Evolutionary conservation across 2,329 filamentous ascomycete species (phyloP), one percentile per base, ranked within the genome.

Genomic region (Cadophora gregata): DNA sequence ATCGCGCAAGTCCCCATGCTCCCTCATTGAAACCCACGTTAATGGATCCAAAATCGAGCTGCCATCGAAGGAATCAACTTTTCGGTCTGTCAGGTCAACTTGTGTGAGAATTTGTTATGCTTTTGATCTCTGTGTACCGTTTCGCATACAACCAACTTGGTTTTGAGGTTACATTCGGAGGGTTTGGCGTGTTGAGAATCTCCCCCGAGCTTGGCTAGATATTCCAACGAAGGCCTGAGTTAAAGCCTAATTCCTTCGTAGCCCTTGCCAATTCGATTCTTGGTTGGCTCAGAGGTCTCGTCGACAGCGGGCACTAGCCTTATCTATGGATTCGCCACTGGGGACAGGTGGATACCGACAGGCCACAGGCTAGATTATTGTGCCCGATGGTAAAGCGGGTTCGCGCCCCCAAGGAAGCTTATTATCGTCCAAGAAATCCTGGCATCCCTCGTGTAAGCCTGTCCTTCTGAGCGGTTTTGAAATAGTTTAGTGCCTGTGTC

Each of bases 251-350:
- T 31, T 55, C 24, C 25, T n/a, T 38, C 19, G 29, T 38, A 25
- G 29, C 25, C 38, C 19, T 47, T 7, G 19, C 14, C 42, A 16
- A 55, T 24, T n/a, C 14, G 45, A n/a, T 42, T 21, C 12, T 24
- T 47, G 1, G 47, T 33, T 21, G 36, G 47, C n/a, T 59, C 51
- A 24, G 65, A 42, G 69, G 65, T 67, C 53, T 68, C 59, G 38
- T 50, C 21, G 62, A 64, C 62, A 64, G 60, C 69, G 68, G 62
- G 59, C 60, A 47, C 67, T 59, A 63, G 48, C 47, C 65, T 73
- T 73, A 73, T 73, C 71, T 70, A 61, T 71, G 71, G 69, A 71
- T 70, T 63, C 33, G 19, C 36, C 48, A 36, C 38, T 56, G 31
- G 51, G 55, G 63, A 68, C 31, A 59, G 65, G 66, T 67, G 67